Conservation (phyloP, 352 stramenopile species). For the Phytophthora fragariaefolia region DNA sequence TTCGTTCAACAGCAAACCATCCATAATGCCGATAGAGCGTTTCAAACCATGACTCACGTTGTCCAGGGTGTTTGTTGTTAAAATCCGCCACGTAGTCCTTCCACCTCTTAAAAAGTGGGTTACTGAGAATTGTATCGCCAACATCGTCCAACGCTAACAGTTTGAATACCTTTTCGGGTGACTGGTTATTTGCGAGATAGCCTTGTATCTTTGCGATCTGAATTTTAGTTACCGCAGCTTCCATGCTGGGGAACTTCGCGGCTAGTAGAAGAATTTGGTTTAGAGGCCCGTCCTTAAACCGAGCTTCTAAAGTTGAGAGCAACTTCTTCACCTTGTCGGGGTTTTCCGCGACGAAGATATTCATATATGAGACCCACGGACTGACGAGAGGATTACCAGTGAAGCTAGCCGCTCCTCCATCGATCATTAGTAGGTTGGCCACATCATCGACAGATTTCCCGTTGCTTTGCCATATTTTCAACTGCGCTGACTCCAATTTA, state of each 20-base stretch:
- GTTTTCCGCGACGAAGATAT: not conserved
- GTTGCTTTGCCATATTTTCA: not conserved
- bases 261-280: not conserved
- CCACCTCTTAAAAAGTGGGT: not conserved
- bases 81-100: not conserved
- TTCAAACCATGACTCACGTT: not conserved
- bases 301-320: not conserved
- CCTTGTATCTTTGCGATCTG: not conserved
- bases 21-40: not conserved
- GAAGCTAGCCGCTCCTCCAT: not conserved
- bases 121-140: not conserved
- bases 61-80: not conserved
- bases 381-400: not conserved
- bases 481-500: not conserved
- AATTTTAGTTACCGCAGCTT: not conserved
- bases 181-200: not conserved
- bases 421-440: not conserved
- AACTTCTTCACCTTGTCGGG: not conserved
- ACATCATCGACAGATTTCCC: not conserved
- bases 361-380: not conserved
- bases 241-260: constrained; percentile 1
- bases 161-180: not conserved
- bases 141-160: not conserved
- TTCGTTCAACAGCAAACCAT: not conserved
- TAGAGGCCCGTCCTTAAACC: not conserved